Conservation (phyloP, 352 stramenopile species). For the Phytophthora cryptogea region DNA sequence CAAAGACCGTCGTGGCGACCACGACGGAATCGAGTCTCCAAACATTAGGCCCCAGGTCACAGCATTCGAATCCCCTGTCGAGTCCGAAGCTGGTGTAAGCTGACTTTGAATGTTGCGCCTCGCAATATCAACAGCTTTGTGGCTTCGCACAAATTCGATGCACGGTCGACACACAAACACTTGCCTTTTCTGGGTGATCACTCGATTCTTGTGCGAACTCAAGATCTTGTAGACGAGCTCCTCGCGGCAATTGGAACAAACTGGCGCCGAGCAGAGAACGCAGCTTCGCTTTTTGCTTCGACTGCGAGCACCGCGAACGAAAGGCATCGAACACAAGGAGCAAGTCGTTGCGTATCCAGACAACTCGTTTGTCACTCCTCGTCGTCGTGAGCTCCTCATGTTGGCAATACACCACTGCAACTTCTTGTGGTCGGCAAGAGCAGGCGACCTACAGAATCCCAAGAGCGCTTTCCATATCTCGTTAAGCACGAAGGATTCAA, state of each 20-base stretch:
- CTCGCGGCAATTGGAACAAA: constrained; percentile 35
- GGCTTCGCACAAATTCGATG: constrained; percentile 28
- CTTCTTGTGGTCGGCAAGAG: constrained; percentile 38
- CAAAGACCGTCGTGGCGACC: constrained; percentile 34
- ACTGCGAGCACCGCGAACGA: constrained; percentile 25
- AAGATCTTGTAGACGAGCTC: constrained; percentile 27
- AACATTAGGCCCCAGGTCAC: constrained; percentile 34
- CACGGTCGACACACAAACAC: constrained; percentile 31
- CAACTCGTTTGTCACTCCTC: constrained; percentile 21
- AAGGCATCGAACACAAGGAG: constrained; percentile 22
- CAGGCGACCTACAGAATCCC: constrained; percentile 29
- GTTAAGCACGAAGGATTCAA: constrained; percentile 33
- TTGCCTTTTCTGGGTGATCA: constrained; percentile 22
- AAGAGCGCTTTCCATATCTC: constrained; percentile 32
- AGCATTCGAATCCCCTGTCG: constrained; percentile 16
- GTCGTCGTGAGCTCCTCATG: constrained; percentile 25
- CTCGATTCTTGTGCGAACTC: constrained; percentile 24
- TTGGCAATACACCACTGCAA: constrained; percentile 41
- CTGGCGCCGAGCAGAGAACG: constrained; percentile 29
- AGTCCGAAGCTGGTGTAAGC: constrained; percentile 29
- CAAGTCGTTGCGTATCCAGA: constrained; percentile 25
- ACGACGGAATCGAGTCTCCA: constrained; percentile 28
- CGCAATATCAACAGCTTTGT: constrained; percentile 31
- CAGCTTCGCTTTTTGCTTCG: constrained; percentile 31
- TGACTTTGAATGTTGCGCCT: constrained; percentile 15